Percentiles rank a stretch among this genome's conserved stretches.
Conservation (phyloP, 2,329 filamentous ascomycete genomes). For the Pezicula rhizophila region DNA sequence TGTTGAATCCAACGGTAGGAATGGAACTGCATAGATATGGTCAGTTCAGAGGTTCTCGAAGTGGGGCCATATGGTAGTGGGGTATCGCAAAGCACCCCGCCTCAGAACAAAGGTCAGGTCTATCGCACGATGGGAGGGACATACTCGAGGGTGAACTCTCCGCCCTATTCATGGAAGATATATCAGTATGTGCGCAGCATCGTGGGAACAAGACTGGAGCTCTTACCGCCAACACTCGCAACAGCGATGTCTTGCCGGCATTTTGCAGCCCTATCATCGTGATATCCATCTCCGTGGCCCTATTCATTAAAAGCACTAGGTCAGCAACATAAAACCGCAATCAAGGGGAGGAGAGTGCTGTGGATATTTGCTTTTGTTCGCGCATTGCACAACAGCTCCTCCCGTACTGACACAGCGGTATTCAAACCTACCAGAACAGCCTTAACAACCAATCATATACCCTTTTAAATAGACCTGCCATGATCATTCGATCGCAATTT, state of each 20-base stretch:
- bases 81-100: slow-evolving; percentile 5
- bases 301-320: slow-evolving; percentile 32
- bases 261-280: slow-evolving; percentile 98
- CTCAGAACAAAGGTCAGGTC: slow-evolving; percentile 1
- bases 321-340: slow-evolving; percentile 7
- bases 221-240: slow-evolving; percentile 90
- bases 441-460: slow-evolving; percentile 98
- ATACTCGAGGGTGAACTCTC: slow-evolving; percentile 98
- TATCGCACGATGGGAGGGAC: slow-evolving; percentile 31
- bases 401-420: slow-evolving; percentile 7
- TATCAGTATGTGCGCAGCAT: slow-evolving; percentile 28
- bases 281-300: slow-evolving; percentile 99
- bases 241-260: slow-evolving; percentile 91
- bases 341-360: not conserved
- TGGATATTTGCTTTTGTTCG: slow-evolving; percentile 4
- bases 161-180: slow-evolving; percentile 57
- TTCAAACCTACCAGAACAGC: slow-evolving; percentile 81
- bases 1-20: slow-evolving; percentile 97
- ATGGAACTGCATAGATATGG: slow-evolving; percentile 66
- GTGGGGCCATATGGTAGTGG: slow-evolving; percentile 1
- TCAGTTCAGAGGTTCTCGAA: slow-evolving; percentile 28
- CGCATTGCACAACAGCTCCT: slow-evolving; percentile 8
- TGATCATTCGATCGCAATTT: slow-evolving; percentile 37
- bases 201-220: slow-evolving; percentile 18
- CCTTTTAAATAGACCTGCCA: slow-evolving; percentile 87